Conservation (phyloP, 805 yeast genomes). For the Yarrowia sp. region DNA sequence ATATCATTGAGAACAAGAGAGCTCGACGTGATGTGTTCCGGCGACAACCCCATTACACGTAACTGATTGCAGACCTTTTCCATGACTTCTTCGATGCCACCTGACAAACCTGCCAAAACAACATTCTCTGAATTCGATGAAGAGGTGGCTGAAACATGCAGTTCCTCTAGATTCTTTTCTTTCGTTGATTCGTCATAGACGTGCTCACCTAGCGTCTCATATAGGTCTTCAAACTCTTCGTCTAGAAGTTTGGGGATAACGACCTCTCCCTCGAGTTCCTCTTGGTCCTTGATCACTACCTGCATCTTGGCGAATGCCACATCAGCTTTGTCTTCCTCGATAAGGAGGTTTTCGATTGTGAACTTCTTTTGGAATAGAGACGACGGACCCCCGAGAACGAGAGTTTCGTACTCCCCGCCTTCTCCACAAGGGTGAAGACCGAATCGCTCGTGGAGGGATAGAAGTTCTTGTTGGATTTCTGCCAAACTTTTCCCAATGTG, state of each 20-base stretch:
- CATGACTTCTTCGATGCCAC: slow-evolving; percentile 15
- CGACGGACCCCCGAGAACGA: slow-evolving; percentile 86
- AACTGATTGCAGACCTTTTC: neutral
- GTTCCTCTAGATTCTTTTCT: neutral
- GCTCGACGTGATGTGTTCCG: slow-evolving; percentile 61
- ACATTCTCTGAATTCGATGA: neutral
- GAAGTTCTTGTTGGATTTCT: slow-evolving; percentile 65
- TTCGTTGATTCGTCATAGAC: neutral
- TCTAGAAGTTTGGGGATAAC: slow-evolving; percentile 6
- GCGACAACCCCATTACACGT: neutral
- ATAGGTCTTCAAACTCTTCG: neutral
- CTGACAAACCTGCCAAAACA: slow-evolving; percentile 7
- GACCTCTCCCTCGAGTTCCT: slow-evolving; percentile 41
- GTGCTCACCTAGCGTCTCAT: neutral
- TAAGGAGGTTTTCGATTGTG: neutral
- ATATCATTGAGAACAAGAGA: slow-evolving; percentile 69
- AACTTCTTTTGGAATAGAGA: slow-evolving; percentile 58
- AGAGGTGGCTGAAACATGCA: neutral
- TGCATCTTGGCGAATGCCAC: slow-evolving; percentile 41
- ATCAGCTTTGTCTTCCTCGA: slow-evolving; percentile 41
- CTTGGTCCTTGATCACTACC: neutral
- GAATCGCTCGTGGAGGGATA: slow-evolving; percentile 61
- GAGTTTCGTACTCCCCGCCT: slow-evolving; percentile 97
- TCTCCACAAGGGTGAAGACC: slow-evolving; percentile 97
- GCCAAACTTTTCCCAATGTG: slow-evolving; percentile 75